Conservation (phyloP, 331 rosid species). For the Quercus phellos region DNA sequence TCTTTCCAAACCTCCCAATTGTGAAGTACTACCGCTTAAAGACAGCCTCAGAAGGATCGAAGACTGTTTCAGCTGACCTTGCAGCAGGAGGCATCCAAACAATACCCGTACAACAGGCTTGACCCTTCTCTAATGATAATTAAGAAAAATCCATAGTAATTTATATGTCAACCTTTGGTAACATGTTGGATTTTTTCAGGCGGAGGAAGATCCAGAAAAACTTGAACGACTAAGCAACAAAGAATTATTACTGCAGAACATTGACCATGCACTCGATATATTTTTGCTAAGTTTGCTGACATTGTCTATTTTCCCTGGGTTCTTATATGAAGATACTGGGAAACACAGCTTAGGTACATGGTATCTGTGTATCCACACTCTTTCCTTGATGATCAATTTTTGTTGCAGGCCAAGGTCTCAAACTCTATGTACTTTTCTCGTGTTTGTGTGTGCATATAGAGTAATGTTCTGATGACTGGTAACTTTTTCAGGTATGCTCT, state of each 20-base stretch:
- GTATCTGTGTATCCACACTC: constrained; percentile 29
- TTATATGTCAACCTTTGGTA: background rate
- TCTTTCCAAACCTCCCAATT: constrained; percentile 68
- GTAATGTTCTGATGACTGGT: background rate
- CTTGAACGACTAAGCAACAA: constrained; percentile 55
- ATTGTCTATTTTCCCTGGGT: constrained; percentile 84
- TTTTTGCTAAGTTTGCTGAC: constrained; percentile 60
- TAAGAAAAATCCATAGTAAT: background rate
- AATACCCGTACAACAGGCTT: constrained; percentile 15
- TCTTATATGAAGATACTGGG: constrained; percentile 82
- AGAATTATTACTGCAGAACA: constrained; percentile 61
- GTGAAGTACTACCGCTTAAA: constrained; percentile 76
- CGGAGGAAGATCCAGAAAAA: constrained; percentile 28
- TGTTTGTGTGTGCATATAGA: background rate
- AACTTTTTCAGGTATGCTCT: constrained; percentile 65
- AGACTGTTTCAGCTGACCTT: constrained; percentile 85
- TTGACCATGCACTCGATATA: constrained; percentile 70
- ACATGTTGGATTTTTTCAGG: constrained; percentile 37
- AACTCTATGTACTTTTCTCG: background rate
- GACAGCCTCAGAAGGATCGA: constrained; percentile 87
- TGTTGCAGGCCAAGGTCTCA: background rate
- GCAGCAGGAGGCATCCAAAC: constrained; percentile 75
- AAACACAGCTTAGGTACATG: constrained; percentile 73
- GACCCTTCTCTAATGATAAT: background rate
- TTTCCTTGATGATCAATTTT: background rate